These are phyloP conservation scores for Lantana camara DNA, from an alignment of 257 asterid genomes.

Conservation along the genomic window DNA sequence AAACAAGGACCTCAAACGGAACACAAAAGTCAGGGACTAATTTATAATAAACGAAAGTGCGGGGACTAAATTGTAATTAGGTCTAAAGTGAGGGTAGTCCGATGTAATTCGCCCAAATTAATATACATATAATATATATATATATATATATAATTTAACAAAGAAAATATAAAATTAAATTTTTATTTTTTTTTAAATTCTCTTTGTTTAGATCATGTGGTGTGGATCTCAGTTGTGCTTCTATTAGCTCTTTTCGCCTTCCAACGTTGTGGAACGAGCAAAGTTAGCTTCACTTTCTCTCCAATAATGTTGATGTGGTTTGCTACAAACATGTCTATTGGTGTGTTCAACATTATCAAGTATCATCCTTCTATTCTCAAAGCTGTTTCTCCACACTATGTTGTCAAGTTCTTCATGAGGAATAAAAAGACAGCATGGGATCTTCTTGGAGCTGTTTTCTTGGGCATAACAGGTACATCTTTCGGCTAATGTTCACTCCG, in stretches of 20 bases:
- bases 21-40: no score
- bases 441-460: slow-evolving; percentile 73
- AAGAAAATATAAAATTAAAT: no score
- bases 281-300: slow-evolving; percentile 65
- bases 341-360: slow-evolving; percentile 52
- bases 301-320: slow-evolving; percentile 76
- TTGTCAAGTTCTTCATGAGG: slow-evolving; percentile 42
- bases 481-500: no score
- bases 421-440: slow-evolving; percentile 52
- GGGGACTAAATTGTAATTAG: no score
- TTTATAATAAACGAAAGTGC: no score
- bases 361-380: slow-evolving; percentile 53
- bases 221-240: slow-evolving; percentile 55
- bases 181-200: background rate
- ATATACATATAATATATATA: no score
- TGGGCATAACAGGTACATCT: slow-evolving; percentile 56
- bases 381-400: slow-evolving; percentile 65
- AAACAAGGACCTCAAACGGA: no score
- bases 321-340: slow-evolving; percentile 53
- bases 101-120: no score
- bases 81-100: no score
- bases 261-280: slow-evolving; percentile 67
- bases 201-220: slow-evolving; percentile 64
- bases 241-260: slow-evolving; percentile 52
- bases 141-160: background rate